phyloP scores from a whole-genome alignment of 2,329 filamentous ascomycete genomes.

The Neurospora sp. region DNA sequence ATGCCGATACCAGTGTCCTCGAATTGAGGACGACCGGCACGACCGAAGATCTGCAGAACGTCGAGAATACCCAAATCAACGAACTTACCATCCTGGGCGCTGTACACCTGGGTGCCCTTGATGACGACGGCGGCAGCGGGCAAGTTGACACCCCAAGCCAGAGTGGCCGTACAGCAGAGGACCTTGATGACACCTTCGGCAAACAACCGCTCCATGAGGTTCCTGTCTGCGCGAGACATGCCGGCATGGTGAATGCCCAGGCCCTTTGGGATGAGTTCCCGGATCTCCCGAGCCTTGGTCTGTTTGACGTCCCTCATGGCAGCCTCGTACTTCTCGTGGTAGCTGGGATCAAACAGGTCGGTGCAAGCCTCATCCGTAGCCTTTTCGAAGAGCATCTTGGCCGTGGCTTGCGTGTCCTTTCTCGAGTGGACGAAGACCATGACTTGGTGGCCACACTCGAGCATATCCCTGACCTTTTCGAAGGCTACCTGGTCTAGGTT shows the following conservation, averaged over 20 bases:
- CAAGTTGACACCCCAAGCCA: constrained; percentile 98
- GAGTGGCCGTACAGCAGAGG: constrained; percentile 92
- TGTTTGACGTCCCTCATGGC: constrained; percentile 78
- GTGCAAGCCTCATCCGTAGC: constrained; percentile 69
- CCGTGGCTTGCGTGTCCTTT: constrained; percentile 85
- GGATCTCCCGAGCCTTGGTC: constrained; percentile 75
- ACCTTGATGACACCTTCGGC: constrained; percentile 89
- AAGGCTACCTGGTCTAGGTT: constrained; percentile 83
- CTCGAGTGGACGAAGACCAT: constrained; percentile 99
- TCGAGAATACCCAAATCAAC: constrained; percentile 93
- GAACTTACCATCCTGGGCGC: constrained; percentile 91
- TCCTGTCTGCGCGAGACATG: constrained; percentile 88
- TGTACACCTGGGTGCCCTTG: constrained; percentile 96
- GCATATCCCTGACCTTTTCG: constrained; percentile 91
- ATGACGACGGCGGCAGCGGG: constrained; percentile 94
- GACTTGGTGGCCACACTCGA: constrained; percentile 83
- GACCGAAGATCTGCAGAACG: constrained; percentile 95
- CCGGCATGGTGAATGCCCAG: constrained; percentile 94
- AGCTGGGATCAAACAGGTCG: constrained; percentile 73
- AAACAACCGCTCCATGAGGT: constrained; percentile 91
- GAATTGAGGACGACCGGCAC: constrained; percentile 94
- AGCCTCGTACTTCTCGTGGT: constrained; percentile 68
- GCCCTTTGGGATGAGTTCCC: constrained; percentile 82
- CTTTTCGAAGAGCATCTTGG: constrained; percentile 76
- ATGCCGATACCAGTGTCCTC: constrained; percentile 97